Evolutionary conservation across 345 rosid genomes (phyloP), one percentile per base, ranked within the genome.

Genomic region (Xanthoceras sorbifolium): DNA sequence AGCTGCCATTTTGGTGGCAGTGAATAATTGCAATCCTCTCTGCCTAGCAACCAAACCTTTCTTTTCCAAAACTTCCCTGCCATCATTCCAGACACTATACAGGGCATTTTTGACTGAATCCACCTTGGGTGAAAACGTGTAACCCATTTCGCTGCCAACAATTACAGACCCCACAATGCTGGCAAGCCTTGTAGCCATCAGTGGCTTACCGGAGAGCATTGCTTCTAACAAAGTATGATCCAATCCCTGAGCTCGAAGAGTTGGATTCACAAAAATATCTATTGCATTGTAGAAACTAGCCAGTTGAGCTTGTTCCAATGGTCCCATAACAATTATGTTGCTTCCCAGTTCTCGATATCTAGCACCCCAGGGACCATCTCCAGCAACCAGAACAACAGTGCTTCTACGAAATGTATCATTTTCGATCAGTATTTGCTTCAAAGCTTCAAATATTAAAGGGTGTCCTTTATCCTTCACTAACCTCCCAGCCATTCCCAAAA

Each of bases 361-460:
- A n/a, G 74, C 81, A 26, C 92, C 89, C 98, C 99, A 95, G 34
- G 97, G 98, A 72, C 99, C 99, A 82, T 95, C 93, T 59, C 98
- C 97, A 32, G 98, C 97, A 40, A 95, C 90, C 54, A 95, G 87
- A 70, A 95, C 75, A 44, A 88, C 72, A 3, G 84, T 82, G 61
- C 76, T 83, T 67, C 81, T 80, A 22, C 86, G 88, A 72, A 90
- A 90, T 6, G 67, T 67, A 20, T 71, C 81, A 62, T 89, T 89
- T 76, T 93, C 98, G 29, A 18, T 57, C 17, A 89, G 71, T 69
- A 92, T 83, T 66, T 89, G 94, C 80, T 83, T 91, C 80, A 93
- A 70, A 32, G 96, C 97, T 79, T 91, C 90, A 64, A 87, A 88
- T 80, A 95, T 90, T 64, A 94, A 64, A 0, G 97, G 96, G 82